phyloP scores from a whole-genome alignment of 2,329 filamentous ascomycete species.

The Trichoderma sp. region DNA sequence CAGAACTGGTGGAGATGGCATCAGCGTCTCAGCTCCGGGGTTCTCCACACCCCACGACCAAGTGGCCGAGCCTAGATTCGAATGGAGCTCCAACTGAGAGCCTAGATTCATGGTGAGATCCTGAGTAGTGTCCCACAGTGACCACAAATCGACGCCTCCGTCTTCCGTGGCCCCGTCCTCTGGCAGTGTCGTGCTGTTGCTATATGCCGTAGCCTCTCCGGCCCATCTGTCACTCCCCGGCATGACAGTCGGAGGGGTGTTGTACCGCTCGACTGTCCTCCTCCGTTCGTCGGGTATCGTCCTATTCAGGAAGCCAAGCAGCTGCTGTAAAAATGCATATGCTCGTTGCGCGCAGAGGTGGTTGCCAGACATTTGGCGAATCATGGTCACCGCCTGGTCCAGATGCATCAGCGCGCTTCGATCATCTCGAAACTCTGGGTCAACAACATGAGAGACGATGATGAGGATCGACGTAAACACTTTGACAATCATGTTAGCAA shows the following conservation, averaged over 20 bases:
- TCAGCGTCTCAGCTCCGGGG: slow-evolving; percentile 1
- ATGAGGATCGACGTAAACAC: slow-evolving; percentile 15
- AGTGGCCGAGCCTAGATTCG: slow-evolving; percentile 9
- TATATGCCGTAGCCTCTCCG: neutral
- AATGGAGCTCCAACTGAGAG: slow-evolving; percentile 17
- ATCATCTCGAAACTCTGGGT: slow-evolving; percentile 15
- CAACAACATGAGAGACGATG: slow-evolving; percentile 18
- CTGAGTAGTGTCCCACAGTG: slow-evolving; percentile 19
- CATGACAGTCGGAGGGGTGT: slow-evolving; percentile 9
- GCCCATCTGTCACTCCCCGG: neutral
- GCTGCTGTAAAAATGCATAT: slow-evolving; percentile 15
- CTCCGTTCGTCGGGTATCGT: slow-evolving; percentile 14
- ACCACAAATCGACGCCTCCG: slow-evolving; percentile 4
- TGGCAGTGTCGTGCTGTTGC: neutral
- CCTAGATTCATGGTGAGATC: slow-evolving; percentile 17
- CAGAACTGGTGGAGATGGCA: neutral
- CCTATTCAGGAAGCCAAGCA: slow-evolving; percentile 8
- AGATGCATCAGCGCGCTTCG: slow-evolving; percentile 16
- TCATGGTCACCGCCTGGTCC: slow-evolving; percentile 11
- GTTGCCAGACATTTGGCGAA: slow-evolving; percentile 19
- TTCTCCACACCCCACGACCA: slow-evolving; percentile 19
- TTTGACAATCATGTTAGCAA: neutral
- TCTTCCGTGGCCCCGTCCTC: slow-evolving; percentile 2
- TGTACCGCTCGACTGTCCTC: slow-evolving; percentile 1
- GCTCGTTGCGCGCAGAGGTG: slow-evolving; percentile 15